Evolutionary conservation across 1,284 basidiomycete species (phyloP).

Genomic region (Wolfiporia cocos): DNA sequence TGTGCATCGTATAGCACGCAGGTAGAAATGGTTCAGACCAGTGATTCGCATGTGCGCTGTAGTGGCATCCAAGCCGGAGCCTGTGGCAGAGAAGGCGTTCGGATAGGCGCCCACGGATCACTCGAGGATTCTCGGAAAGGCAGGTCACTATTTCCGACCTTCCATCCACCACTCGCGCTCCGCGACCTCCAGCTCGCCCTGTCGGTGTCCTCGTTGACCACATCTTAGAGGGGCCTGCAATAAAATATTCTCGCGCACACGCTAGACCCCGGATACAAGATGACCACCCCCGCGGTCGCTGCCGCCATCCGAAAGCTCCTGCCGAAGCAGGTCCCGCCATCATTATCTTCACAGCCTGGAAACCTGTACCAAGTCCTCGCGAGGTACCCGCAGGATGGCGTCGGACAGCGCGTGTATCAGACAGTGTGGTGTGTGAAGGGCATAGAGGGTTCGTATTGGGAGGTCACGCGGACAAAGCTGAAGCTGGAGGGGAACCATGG

Average conservation of each 20-base stretch:
- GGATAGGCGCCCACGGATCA: not conserved
- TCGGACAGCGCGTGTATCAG: conserved; percentile 65
- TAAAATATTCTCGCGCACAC: too few species aligned
- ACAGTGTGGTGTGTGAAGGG: conserved; percentile 66
- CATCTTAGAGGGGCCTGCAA: too few species aligned
- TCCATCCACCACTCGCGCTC: too few species aligned
- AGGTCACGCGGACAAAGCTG: conserved; percentile 60
- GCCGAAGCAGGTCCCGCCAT: conserved; percentile 46
- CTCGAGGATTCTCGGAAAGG: too few species aligned
- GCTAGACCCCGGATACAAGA: too few species aligned
- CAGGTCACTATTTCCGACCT: too few species aligned
- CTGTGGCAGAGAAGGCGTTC: not conserved
- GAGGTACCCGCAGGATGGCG: conserved; percentile 57
- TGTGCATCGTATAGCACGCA: not conserved
- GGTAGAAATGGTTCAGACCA: too few species aligned
- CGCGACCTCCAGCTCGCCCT: too few species aligned
- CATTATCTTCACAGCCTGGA: conserved; percentile 47
- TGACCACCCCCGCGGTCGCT: too few species aligned
- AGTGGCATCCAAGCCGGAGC: not conserved
- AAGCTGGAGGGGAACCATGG: conserved; percentile 69
- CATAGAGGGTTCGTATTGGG: conserved; percentile 64
- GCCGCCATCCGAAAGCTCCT: conserved; percentile 48
- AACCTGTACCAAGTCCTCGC: conserved; percentile 70
- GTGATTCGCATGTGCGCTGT: not conserved
- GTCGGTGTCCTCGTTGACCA: too few species aligned